Evolutionary conservation across 495 filamentous ascomycete species (phyloP).

Genomic region (Hypoxylon lenormandii): DNA sequence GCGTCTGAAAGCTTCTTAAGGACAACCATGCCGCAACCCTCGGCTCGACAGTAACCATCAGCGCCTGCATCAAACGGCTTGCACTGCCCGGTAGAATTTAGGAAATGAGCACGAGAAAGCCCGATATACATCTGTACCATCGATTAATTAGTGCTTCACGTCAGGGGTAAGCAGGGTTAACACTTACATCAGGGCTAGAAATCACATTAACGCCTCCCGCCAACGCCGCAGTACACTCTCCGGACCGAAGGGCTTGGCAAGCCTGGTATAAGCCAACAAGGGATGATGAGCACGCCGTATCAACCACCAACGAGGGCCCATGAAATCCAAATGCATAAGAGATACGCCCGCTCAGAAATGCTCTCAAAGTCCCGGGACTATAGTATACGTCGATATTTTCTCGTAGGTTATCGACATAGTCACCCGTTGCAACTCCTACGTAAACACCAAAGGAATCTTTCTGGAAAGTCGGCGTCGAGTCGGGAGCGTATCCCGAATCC

Average conservation of each 20-base stretch:
- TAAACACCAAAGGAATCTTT: slow-evolving; percentile 21
- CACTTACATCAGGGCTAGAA: slow-evolving; percentile 31
- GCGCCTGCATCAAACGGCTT: slow-evolving; percentile 45
- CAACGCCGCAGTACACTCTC: slow-evolving; percentile 58
- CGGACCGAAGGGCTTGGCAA: slow-evolving; percentile 51
- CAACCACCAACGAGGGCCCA: slow-evolving; percentile 63
- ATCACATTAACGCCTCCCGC: slow-evolving; percentile 52
- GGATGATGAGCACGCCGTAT: slow-evolving; percentile 67
- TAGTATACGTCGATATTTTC: slow-evolving; percentile 29
- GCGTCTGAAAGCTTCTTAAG: slow-evolving; percentile 65
- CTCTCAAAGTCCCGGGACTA: slow-evolving; percentile 29
- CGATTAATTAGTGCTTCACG: slow-evolving; percentile 54
- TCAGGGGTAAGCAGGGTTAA: background rate
- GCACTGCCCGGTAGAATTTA: slow-evolving; percentile 47
- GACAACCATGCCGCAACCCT: slow-evolving; percentile 62
- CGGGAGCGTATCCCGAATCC: slow-evolving; percentile 52
- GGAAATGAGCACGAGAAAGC: slow-evolving; percentile 53
- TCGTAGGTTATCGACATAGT: slow-evolving; percentile 36
- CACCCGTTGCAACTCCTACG: slow-evolving; percentile 23
- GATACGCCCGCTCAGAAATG: slow-evolving; percentile 23
- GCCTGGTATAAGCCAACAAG: slow-evolving; percentile 60
- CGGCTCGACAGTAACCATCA: slow-evolving; percentile 52
- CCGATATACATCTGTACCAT: slow-evolving; percentile 51
- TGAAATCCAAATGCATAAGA: slow-evolving; percentile 58
- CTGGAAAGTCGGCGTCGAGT: slow-evolving; percentile 25